Evolutionary conservation across 306 rosid genomes (phyloP).

Genomic region (Cotoneaster glaucophyllus): DNA sequence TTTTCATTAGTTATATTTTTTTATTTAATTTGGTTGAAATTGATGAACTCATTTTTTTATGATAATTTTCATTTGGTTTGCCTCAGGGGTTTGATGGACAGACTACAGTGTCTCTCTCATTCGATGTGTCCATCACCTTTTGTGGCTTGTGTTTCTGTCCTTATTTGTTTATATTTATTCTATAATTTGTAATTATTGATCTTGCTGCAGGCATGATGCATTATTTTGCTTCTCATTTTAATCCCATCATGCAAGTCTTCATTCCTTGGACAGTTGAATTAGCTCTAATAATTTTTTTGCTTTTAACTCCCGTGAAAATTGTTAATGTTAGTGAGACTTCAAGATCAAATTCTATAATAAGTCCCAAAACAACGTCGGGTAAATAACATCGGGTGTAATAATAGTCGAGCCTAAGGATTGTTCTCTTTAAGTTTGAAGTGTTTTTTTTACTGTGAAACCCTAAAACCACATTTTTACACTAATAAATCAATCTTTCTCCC

Average conservation of each 20-base stretch:
- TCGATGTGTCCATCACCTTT: neutral
- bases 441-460: neutral
- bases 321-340: neutral
- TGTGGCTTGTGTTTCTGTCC: neutral
- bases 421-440: neutral
- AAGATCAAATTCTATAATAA: neutral
- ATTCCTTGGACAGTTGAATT: neutral
- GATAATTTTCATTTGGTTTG: neutral
- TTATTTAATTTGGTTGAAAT: neutral
- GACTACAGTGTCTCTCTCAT: neutral
- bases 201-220: neutral
- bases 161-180: neutral
- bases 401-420: neutral
- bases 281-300: neutral
- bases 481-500: no score
- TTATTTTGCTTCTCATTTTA: neutral
- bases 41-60: neutral
- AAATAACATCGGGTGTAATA: neutral
- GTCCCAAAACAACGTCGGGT: no score
- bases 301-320: neutral
- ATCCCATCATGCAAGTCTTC: neutral
- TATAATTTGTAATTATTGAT: neutral
- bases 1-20: no score
- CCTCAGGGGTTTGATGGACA: slow-evolving; percentile 12
- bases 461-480: no score